Percentiles rank a stretch among this genome's conserved stretches.
These are phyloP conservation scores for Microcera coccophila DNA, from an alignment of 2,329 filamentous ascomycete genomes.

Conservation along the genomic window DNA sequence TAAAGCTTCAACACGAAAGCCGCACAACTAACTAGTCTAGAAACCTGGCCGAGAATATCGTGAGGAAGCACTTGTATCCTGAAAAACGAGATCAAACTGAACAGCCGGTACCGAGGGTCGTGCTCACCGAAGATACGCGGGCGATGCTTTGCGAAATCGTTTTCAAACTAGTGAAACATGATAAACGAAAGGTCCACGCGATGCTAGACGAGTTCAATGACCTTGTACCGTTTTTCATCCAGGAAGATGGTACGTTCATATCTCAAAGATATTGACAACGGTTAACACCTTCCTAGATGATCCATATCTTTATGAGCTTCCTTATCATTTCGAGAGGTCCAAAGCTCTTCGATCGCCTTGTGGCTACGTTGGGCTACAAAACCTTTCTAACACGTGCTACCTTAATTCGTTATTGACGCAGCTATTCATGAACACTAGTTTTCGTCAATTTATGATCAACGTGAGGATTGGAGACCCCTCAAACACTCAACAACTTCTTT, in stretches of 20 bases:
- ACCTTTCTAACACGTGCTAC: constrained; percentile 95
- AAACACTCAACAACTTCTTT: constrained; percentile 63
- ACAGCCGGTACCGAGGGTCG: constrained; percentile 35
- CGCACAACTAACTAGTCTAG: constrained; percentile 18
- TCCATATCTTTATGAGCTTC: constrained; percentile 59
- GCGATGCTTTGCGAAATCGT: constrained; percentile 59
- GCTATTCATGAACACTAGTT: constrained; percentile 90
- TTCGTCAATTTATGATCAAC: constrained; percentile 77
- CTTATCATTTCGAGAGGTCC: constrained; percentile 58
- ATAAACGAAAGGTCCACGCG: constrained; percentile 44
- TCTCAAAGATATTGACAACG: not conserved
- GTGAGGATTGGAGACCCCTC: constrained; percentile 53
- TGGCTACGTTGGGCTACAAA: constrained; percentile 85
- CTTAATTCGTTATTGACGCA: constrained; percentile 93
- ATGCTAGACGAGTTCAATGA: constrained; percentile 43
- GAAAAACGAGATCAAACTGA: constrained; percentile 33
- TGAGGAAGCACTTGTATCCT: constrained; percentile 65
- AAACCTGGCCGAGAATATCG: constrained; percentile 41
- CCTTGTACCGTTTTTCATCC: constrained; percentile 36
- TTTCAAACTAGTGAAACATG: constrained; percentile 51
- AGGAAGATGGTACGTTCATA: constrained; percentile 38
- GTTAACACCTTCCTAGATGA: constrained; percentile 25
- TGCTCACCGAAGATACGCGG: constrained; percentile 55
- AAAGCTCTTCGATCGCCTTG: constrained; percentile 69
- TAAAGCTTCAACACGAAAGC: not conserved